Evolutionary conservation across 2,329 filamentous ascomycete genomes (phyloP), one percentile per base, ranked within the genome.

Genomic region (Epichloe glyceriae): DNA sequence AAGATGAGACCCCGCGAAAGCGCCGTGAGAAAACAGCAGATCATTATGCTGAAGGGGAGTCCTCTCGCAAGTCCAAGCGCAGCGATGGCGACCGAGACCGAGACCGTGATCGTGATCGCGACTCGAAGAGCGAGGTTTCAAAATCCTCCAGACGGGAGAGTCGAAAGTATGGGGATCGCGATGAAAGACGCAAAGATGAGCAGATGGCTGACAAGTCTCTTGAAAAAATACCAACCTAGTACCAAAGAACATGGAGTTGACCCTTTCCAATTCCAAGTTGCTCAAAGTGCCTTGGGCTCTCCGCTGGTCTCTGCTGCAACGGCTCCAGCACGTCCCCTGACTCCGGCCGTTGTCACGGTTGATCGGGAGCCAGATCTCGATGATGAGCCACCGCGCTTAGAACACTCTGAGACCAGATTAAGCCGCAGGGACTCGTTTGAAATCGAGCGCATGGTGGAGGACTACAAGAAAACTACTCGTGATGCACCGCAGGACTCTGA

Each of bases 181-280:
- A 64, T 15, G 63, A 64, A 26, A 62, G 54, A 45, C 60, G 62
- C 46, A 58, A 53, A 52, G 53, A 58, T 52, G 59, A 58, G 56
- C 59, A 63, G 58, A 61, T 56, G 62, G 48, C 50, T 60, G 54
- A 50, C 57, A 48, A 60, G 53, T 49, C 49, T 48, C 5, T 15
- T n/a, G 47, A 50, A 17, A 17, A 40, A 33, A 38, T 12, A 40
- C 38, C 19, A 17, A 51, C 59, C 55, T 42, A 63, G 53, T 58
- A 19, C 26, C 38, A 5, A 46, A 33, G 37, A n/a, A 17, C 10
- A 43, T 22, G 12, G 10, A 3, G 62, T 77, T 59, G 74, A 83
- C 62, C 76, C 78, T 17, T 82, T 82, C 61, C 71, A 79, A 60
- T 82, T 70, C 59, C 78, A 76, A 62, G 74, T 81, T 53, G 56